Conservation (phyloP, 1,284 basidiomycete genomes). For the Anthracocystis walkeri region DNA sequence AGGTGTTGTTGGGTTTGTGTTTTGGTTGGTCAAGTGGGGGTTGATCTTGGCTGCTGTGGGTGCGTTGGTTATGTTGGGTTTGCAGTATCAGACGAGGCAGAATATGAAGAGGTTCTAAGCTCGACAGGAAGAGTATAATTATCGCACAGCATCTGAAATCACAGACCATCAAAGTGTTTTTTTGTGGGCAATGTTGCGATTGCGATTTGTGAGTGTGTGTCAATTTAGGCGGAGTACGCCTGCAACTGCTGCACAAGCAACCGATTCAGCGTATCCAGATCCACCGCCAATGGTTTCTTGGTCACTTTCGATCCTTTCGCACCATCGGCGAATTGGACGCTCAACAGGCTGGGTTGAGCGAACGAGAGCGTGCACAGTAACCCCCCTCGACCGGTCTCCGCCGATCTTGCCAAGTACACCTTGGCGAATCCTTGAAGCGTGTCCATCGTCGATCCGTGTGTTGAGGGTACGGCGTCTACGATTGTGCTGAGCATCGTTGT, state of each 20-base stretch:
- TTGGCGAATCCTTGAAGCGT: slow-evolving; percentile 18
- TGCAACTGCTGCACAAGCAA: slow-evolving; percentile 17
- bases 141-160: neutral
- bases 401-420: neutral
- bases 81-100: slow-evolving; percentile 49
- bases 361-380: slow-evolving; percentile 22
- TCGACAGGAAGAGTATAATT: too few relatives aligned
- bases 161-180: neutral
- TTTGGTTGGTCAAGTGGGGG: slow-evolving; percentile 51
- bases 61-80: slow-evolving; percentile 46
- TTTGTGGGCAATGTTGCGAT: neutral
- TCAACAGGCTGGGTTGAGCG: slow-evolving; percentile 30
- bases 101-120: slow-evolving; percentile 53
- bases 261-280: slow-evolving; percentile 16
- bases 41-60: slow-evolving; percentile 51
- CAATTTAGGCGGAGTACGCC: neutral
- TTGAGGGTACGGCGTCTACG: slow-evolving; percentile 9
- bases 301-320: slow-evolving; percentile 12
- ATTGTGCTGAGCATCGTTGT: neutral
- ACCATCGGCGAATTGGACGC: slow-evolving; percentile 21
- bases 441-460: neutral
- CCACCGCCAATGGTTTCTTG: slow-evolving; percentile 22
- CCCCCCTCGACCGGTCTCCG: neutral
- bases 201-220: too few relatives aligned
- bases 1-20: slow-evolving; percentile 37